Base-by-base conservation (phyloP, 768 basidiomycete genomes). In the Galerina sulciceps region DNA sequence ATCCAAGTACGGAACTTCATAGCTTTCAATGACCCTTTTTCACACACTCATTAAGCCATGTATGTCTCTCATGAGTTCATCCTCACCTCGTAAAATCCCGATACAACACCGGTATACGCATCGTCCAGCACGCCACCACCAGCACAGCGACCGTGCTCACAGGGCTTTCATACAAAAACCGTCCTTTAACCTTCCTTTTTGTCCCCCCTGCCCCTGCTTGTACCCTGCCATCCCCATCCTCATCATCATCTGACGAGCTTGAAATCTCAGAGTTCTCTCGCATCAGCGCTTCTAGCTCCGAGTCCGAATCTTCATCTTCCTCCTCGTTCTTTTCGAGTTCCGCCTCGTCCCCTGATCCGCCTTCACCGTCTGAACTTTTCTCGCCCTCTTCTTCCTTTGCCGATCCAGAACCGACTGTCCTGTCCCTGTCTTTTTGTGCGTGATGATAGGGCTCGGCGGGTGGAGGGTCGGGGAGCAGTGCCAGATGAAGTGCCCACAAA, bases 1-100 rank as follows among this genome's bases (percentile, higher is more conserved):
- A 63, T 94, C 90, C 41, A 97, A 78, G 74, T 94, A 96, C 1
- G 93, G 94, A 40, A 97, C 78, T 36, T 86, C 78, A 67, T 91
- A 88, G 34, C 76, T 75, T 68, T 94, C 91, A 43, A 95, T 88
- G 55, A 88, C 70, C 52, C 94, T 96, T 56, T 56, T 50, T 23
- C 22, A 46, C 37, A 42, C 36, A 17, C 18, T 14, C 51, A 54
- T 17, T 51, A 37, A 43, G 34, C 50, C 45, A 48, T 35, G 57
- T 54, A 31, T 43, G 38, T 17, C 18, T 23, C 53, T 13, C 26
- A 15, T 55, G 36, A 48, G 18, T 41, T 34, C 41, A 60, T 40
- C 43, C 87, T 61, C 66, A 91, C 94, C 77, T 79, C 43, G 87
- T 80, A 49, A 96, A 81, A 67, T 97, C 94, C 65, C 80, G 81